Conservation (phyloP, 2,329 filamentous ascomycete species). For the Didymella segeticola region DNA sequence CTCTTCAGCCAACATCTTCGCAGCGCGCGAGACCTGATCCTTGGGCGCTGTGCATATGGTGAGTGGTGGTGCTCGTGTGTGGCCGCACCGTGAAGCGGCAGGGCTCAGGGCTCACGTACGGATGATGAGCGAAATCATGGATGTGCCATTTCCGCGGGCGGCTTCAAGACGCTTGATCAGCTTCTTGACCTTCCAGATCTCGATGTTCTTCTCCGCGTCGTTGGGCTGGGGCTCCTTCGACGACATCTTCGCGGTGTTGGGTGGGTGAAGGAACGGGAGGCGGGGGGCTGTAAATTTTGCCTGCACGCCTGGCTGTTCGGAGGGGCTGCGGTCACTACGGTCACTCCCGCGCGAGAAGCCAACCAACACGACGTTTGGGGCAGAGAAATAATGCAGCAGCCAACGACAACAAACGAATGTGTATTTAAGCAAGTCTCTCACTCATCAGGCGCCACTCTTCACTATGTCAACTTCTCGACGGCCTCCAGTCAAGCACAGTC, state of each 20-base stretch:
- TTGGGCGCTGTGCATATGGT: slow-evolving; percentile 77
- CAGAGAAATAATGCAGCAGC: not conserved
- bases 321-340: slow-evolving; percentile 5
- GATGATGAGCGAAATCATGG: slow-evolving; percentile 99
- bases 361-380: slow-evolving; percentile 1
- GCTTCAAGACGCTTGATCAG: slow-evolving; percentile 98
- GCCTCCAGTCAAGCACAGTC: slow-evolving; percentile 7
- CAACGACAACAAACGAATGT: not conserved
- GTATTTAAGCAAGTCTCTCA: not conserved
- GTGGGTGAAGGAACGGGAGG: slow-evolving; percentile 18
- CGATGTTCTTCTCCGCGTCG: slow-evolving; percentile 97
- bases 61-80: slow-evolving; percentile 23
- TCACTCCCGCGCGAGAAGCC: not conserved
- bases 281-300: slow-evolving; percentile 24
- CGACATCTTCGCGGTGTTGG: slow-evolving; percentile 43
- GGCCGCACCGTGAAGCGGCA: not conserved
- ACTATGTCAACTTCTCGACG: not conserved
- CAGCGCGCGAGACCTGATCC: slow-evolving; percentile 93
- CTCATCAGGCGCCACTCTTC: not conserved
- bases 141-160: slow-evolving; percentile 96
- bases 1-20: slow-evolving; percentile 99
- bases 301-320: slow-evolving; percentile 5
- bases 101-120: slow-evolving; percentile 64
- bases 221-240: slow-evolving; percentile 66
- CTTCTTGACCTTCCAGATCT: slow-evolving; percentile 99